phyloP scores from a whole-genome alignment of 2,329 filamentous ascomycete species.

The Botrytis medusae region DNA sequence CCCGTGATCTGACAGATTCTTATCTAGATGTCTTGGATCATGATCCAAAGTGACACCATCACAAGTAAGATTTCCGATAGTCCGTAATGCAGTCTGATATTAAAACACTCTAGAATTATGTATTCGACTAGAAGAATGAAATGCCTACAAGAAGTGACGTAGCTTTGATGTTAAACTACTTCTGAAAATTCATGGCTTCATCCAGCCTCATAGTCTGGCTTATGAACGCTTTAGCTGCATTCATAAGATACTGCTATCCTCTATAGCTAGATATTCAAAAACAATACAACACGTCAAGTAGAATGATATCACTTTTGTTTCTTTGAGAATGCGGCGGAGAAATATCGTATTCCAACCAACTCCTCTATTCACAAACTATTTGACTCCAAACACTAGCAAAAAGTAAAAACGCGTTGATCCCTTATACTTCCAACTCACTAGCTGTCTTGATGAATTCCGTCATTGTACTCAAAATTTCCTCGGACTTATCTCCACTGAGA shows the following conservation, averaged over 20 bases:
- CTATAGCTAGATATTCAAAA: background rate
- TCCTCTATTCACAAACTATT: background rate
- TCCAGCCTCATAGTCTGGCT: background rate
- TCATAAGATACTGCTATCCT: background rate
- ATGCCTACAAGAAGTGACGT: no score
- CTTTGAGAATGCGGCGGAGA: background rate
- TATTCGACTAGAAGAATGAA: background rate
- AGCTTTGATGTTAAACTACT: background rate
- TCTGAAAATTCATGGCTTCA: background rate
- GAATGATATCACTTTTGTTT: background rate
- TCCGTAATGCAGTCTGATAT: background rate
- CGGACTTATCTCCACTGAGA: slow-evolving; percentile 31
- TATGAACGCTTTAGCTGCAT: background rate
- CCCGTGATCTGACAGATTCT: background rate
- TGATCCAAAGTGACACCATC: background rate
- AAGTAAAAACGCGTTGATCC: background rate
- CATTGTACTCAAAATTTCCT: slow-evolving; percentile 26
- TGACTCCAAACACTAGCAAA: background rate
- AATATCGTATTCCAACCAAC: background rate
- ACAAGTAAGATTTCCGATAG: background rate
- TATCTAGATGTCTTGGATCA: background rate
- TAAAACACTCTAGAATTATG: background rate
- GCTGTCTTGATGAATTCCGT: background rate
- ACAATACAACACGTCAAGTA: background rate
- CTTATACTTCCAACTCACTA: background rate